Evolutionary conservation across 768 basidiomycete genomes (phyloP).

Genomic region (Mycena polygramma): DNA sequence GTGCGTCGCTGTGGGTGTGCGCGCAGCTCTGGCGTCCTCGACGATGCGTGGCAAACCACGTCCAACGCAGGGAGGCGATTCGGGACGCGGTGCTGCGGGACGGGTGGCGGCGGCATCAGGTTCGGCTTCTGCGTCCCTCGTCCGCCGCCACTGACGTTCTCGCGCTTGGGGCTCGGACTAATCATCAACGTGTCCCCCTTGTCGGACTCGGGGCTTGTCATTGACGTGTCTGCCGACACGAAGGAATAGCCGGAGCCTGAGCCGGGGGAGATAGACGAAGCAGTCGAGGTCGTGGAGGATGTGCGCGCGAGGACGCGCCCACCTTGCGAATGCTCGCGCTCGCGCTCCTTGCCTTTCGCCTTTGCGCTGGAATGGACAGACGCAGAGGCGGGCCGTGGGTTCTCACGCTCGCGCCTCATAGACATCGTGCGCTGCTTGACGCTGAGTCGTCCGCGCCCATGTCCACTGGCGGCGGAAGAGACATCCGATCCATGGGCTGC

Average conservation of each 20-base stretch:
- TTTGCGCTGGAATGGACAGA: background rate
- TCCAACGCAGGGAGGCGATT: conserved; percentile 19
- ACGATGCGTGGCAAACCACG: background rate
- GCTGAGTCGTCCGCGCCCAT: background rate
- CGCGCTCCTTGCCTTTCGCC: conserved; percentile 31
- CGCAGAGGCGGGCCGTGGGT: background rate
- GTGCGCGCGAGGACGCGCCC: background rate
- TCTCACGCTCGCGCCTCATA: too few species aligned
- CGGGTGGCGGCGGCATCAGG: conserved; percentile 36
- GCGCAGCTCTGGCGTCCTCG: background rate
- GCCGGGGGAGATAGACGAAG: background rate
- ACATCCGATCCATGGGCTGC: background rate
- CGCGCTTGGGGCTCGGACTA: background rate
- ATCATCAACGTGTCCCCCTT: background rate
- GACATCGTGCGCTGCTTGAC: conserved; percentile 30
- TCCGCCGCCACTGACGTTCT: background rate
- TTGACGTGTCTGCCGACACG: conserved; percentile 19
- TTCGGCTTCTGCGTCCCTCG: background rate
- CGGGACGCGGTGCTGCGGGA: conserved; percentile 20
- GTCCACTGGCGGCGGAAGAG: too few species aligned
- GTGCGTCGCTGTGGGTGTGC: background rate
- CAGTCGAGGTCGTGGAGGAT: background rate
- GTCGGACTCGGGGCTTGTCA: conserved; percentile 28
- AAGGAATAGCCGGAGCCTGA: conserved; percentile 24
- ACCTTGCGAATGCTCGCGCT: background rate